These are phyloP conservation scores for Gautieria morchelliformis DNA, from an alignment of 768 basidiomycete genomes.

Conservation along the genomic window DNA sequence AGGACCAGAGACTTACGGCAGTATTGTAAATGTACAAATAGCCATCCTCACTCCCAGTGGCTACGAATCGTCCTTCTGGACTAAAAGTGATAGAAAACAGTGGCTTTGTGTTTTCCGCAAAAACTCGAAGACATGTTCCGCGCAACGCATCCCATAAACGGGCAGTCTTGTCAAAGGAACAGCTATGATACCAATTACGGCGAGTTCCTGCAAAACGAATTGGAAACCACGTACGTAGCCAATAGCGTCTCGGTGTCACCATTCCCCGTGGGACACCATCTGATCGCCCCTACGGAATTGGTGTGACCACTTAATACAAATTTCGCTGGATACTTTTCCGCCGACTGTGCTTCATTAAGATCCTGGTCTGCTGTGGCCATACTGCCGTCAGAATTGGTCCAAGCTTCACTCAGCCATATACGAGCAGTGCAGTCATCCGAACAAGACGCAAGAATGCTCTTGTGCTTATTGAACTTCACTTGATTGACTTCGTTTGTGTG, in stretches of 20 bases:
- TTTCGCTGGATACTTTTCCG: constrained; percentile 28
- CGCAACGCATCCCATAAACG: constrained; percentile 77
- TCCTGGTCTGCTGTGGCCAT: neutral
- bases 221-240: constrained; percentile 48
- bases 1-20: constrained; percentile 34
- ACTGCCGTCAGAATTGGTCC: constrained; percentile 7
- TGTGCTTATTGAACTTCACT: constrained; percentile 56
- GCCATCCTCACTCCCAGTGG: constrained; percentile 75
- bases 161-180: constrained; percentile 73
- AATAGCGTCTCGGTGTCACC: constrained; percentile 47
- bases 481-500: constrained; percentile 74
- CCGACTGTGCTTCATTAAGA: constrained; percentile 22
- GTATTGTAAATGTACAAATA: constrained; percentile 63
- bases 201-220: neutral
- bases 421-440: constrained; percentile 75
- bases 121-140: constrained; percentile 63
- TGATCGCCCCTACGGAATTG: constrained; percentile 53
- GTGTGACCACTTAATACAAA: constrained; percentile 53
- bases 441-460: constrained; percentile 65
- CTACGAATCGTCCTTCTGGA: constrained; percentile 61
- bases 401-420: constrained; percentile 54
- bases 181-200: constrained; percentile 29
- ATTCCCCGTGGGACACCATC: constrained; percentile 55
- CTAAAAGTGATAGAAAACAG: constrained; percentile 72
- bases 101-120: constrained; percentile 60